These are phyloP conservation scores for Hanseniaspora meyeri DNA, from an alignment of 805 yeast species.

Conservation along the genomic window DNA sequence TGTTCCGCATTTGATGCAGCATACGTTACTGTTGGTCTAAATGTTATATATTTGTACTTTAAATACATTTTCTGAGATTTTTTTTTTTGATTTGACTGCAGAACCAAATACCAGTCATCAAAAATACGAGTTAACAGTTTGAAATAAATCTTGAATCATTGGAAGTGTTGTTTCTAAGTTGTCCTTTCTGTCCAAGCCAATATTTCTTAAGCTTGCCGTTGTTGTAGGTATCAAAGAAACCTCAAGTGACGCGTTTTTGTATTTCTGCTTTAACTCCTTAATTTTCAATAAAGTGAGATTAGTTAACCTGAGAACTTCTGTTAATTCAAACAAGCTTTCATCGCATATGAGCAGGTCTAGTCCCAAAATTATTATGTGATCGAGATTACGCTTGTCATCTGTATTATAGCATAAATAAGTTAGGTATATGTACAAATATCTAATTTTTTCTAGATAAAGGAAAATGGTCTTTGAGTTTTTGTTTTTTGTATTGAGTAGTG, in stretches of 20 bases:
- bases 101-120: background rate
- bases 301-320: background rate
- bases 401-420: slow-evolving; percentile 23
- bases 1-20: slow-evolving; percentile 11
- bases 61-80: no score
- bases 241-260: slow-evolving; percentile 1
- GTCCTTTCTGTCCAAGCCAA: background rate
- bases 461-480: slow-evolving; percentile 21
- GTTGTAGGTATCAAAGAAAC: slow-evolving; percentile 1
- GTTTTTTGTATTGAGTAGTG: slow-evolving; percentile 23
- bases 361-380: slow-evolving; percentile 23
- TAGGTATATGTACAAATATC: slow-evolving; percentile 27
- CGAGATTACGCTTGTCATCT: slow-evolving; percentile 15
- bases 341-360: slow-evolving; percentile 18
- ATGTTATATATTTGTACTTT: background rate
- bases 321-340: background rate
- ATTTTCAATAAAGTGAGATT: slow-evolving; percentile 6
- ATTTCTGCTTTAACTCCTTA: slow-evolving; percentile 1
- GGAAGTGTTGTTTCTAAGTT: background rate
- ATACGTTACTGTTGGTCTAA: slow-evolving; percentile 26
- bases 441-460: slow-evolving; percentile 23
- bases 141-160: background rate
- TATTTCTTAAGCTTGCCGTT: background rate
- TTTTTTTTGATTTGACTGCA: no score
- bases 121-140: background rate